phyloP scores from a whole-genome alignment of 371 early-diverging fungal genomes.

The Umbelopsis sp. region DNA sequence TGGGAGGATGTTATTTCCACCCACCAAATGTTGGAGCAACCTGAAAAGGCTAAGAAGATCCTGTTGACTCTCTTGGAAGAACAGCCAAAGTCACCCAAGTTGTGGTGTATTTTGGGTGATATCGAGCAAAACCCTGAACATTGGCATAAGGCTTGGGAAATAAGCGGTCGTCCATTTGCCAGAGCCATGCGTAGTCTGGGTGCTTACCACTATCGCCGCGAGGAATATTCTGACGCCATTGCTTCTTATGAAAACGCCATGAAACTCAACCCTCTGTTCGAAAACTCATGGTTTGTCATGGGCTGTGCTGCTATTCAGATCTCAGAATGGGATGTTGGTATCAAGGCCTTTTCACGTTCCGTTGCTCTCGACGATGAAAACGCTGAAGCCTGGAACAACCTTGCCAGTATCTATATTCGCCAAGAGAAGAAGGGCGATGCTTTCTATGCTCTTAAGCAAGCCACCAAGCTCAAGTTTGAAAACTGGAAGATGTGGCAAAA shows the following conservation, averaged over 20 bases:
- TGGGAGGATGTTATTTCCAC: slow-evolving; percentile 94
- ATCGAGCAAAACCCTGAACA: slow-evolving; percentile 75
- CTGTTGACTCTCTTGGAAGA: slow-evolving; percentile 64
- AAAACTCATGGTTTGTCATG: slow-evolving; percentile 93
- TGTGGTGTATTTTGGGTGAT: slow-evolving; percentile 90
- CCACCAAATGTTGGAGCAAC: slow-evolving; percentile 81
- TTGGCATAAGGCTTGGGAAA: slow-evolving; percentile 89
- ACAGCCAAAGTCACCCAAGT: slow-evolving; percentile 78
- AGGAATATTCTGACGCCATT: slow-evolving; percentile 58
- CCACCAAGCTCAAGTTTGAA: slow-evolving; percentile 78
- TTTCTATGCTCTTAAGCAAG: slow-evolving; percentile 82
- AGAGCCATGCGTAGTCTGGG: slow-evolving; percentile 95
- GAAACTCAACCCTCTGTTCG: slow-evolving; percentile 92
- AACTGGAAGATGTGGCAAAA: slow-evolving; percentile 95
- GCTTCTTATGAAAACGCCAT: slow-evolving; percentile 76
- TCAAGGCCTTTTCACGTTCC: slow-evolving; percentile 77
- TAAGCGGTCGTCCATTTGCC: slow-evolving; percentile 78
- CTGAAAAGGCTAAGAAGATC: slow-evolving; percentile 81
- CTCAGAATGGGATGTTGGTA: slow-evolving; percentile 78
- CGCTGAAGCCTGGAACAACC: slow-evolving; percentile 96
- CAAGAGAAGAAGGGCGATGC: slow-evolving; percentile 76
- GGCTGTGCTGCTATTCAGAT: slow-evolving; percentile 92
- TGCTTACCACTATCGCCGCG: slow-evolving; percentile 69
- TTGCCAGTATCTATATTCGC: slow-evolving; percentile 82
- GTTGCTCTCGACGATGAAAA: slow-evolving; percentile 80